phyloP scores from a whole-genome alignment of 2,329 filamentous ascomycete species.

The Colletotrichum liriopes region DNA sequence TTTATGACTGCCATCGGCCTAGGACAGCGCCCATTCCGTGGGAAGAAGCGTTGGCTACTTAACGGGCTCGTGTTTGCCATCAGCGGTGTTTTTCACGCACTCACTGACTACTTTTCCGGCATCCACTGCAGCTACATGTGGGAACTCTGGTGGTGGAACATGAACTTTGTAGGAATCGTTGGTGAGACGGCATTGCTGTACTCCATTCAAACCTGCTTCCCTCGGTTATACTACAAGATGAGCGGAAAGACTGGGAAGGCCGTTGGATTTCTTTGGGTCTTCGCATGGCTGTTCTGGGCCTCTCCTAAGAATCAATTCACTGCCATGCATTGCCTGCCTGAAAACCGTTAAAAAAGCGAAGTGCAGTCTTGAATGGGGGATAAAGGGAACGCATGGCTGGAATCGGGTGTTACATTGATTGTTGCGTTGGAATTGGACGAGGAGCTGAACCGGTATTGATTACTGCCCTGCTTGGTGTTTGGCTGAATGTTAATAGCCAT shows the following conservation, averaged over 20 bases:
- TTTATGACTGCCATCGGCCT: conserved; percentile 13
- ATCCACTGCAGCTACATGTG: conserved; percentile 24
- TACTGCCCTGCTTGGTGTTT: too few species aligned
- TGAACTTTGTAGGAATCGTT: conserved; percentile 23
- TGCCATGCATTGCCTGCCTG: conserved; percentile 5
- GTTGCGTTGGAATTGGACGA: too few species aligned
- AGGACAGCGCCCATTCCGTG: conserved; percentile 14
- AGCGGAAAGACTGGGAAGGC: conserved; percentile 25
- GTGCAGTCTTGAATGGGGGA: too few species aligned
- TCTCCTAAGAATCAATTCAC: conserved; percentile 19
- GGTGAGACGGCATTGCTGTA: conserved; percentile 28
- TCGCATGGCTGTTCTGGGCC: conserved; percentile 28
- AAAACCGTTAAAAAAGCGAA: background rate
- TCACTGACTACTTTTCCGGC: conserved; percentile 21
- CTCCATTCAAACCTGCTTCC: conserved; percentile 5
- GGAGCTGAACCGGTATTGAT: too few species aligned
- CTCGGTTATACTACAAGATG: conserved; percentile 22
- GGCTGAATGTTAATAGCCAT: too few species aligned
- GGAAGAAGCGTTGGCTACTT: conserved; percentile 39
- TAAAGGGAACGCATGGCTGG: too few species aligned
- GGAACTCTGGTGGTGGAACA: conserved; percentile 38
- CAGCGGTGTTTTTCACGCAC: conserved; percentile 36
- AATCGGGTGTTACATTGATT: too few species aligned
- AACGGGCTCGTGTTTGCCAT: conserved; percentile 39
- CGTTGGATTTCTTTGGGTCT: conserved; percentile 32